Base-by-base conservation (phyloP, 768 basidiomycete genomes). In the Amanita molliuscula region DNA sequence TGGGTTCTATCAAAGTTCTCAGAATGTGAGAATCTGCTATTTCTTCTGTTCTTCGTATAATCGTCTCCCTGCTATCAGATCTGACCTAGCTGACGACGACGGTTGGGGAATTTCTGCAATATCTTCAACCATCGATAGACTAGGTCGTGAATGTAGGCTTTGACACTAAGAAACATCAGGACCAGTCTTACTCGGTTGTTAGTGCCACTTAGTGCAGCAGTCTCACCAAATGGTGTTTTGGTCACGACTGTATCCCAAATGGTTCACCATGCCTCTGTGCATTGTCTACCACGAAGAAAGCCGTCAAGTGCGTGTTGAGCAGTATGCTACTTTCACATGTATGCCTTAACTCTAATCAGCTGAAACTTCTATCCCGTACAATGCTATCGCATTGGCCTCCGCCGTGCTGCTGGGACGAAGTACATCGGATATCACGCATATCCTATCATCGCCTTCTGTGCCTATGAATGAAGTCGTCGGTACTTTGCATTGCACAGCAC, bases 141-240 rank as follows among this genome's bases (percentile, higher is more conserved):
- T 66, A 7, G 77, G 78, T 15, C 70, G 68, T 65, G 73, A 82
- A 53, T 62, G 82, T 82, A 58, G 76, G 57, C 45, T 36, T 21
- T 33, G 35, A 31, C 35, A 4, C 21, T 23, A 47, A 44, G 21
- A 18, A 20, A 44, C 41, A 48, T 31, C 33, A 36, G 25, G 50
- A 20, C 2, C 4, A 8, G 20, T 31, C 29, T 11, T 48, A 35
- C 52, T 50, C 38, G 20, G 21, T 18, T 10, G 44, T 13, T 53
- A 89, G 86, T 84, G 50, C 82, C 84, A 3, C 59, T 80, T 23
- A 73, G 69, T 52, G 72, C 75, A 13, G 63, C 65, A 1, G 48
- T 73, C 3, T 89, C 88, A 4, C 84, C 76, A 28, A 87, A 83
- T 56, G 65, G 70, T 44, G 62, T 67, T 9, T 66, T 86, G 35